Base-by-base conservation (phyloP, 441 rosid genomes). In the Erysimum cheiri region DNA sequence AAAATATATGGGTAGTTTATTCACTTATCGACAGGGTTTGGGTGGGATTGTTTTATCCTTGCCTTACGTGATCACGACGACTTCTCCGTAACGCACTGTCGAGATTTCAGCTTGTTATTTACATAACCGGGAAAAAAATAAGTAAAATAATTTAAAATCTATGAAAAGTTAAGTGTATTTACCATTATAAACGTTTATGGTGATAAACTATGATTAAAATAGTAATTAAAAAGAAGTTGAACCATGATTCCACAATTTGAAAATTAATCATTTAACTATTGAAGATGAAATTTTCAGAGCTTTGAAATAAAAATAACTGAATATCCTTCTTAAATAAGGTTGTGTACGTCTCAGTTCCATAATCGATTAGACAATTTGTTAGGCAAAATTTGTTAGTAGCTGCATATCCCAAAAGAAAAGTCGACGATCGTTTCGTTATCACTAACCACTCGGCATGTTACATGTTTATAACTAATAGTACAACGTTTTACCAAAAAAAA, bases 381-480 rank as follows among this genome's bases (percentile, higher is more conserved):
- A 46, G 73, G 65, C 69, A 29, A n/a, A 15, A 19, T 37, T 53
- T 46, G 54, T 54, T 33, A 60, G 58, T 40, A 67, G 35, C 43
- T 53, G 26, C 29, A 41, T 44, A 28, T 28, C 58, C 26, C 26
- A 11, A 40, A 53, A 61, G 40, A 46, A 74, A 67, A 74, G 73
- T 66, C 56, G 67, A 50, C 49, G 55, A 60, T 52, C 4, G 68
- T 61, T 37, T 69, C 70, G 60, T 62, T 62, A 74, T 55, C 74
- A 62, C 24, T 69, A 43, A 56, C 36, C 15, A 55, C 60, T 61
- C 39, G 63, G 74, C 78, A 61, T 74, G 78, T 74, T 69, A 74
- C 78, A 74, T 74, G 78, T 74, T 47, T 41, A 43, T 53, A 68
- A 59, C 61, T 60, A 67, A 6, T 44, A 46, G 60, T 74, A 55